These are phyloP conservation scores for Sphagnurus paluster DNA, from an alignment of 1,284 basidiomycete genomes.

Conservation along the genomic window DNA sequence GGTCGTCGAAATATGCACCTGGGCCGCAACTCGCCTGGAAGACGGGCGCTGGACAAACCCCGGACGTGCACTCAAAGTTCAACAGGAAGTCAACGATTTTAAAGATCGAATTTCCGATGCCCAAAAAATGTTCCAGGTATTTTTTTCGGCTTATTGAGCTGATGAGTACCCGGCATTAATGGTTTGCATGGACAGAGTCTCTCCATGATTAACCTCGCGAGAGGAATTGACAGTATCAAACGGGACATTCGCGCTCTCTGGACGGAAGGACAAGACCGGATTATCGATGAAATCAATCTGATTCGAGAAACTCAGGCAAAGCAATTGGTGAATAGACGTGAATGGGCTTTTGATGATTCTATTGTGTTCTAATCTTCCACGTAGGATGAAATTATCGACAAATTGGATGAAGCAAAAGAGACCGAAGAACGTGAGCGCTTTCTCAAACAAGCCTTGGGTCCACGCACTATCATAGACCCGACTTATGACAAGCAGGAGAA, in stretches of 20 bases:
- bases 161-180: too few species aligned
- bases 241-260: background rate
- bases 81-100: background rate
- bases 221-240: background rate
- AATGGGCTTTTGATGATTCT: too few species aligned
- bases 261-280: background rate
- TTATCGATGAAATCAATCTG: background rate
- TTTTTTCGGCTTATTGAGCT: too few species aligned
- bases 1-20: too few species aligned
- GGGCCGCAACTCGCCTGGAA: too few species aligned
- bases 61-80: too few species aligned
- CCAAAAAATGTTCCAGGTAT: background rate
- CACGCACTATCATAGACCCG: background rate
- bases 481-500: background rate
- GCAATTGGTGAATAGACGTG: background rate
- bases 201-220: background rate
- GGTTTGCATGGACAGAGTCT: too few species aligned
- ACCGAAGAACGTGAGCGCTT: background rate
- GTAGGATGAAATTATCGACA: background rate
- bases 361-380: background rate
- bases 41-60: too few species aligned
- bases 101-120: background rate
- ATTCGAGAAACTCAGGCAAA: background rate
- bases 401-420: background rate
- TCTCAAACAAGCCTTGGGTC: background rate